Percentiles rank a stretch among this genome's conserved stretches.
phyloP scores from a whole-genome alignment of 2,329 filamentous ascomycete species.

The Scytalidium sp. region DNA sequence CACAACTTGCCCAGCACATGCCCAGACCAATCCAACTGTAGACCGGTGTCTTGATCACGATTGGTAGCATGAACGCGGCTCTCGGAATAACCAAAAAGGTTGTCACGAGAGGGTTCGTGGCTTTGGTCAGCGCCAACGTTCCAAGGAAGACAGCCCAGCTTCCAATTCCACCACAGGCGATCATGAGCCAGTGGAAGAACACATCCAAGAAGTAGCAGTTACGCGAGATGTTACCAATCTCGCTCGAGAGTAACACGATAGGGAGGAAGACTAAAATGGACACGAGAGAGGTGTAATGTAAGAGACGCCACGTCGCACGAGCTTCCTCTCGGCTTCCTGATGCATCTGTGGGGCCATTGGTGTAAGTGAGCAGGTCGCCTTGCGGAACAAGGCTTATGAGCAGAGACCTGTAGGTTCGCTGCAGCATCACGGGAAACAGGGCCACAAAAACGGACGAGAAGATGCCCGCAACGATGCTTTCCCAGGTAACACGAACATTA shows the following conservation, averaged over 20 bases:
- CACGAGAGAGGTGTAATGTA: slow-evolving; percentile 49
- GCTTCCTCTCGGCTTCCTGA: slow-evolving; percentile 40
- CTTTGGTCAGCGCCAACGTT: slow-evolving; percentile 45
- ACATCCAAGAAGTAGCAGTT: slow-evolving; percentile 54
- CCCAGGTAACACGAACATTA: slow-evolving; percentile 45
- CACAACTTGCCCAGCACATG: slow-evolving; percentile 45
- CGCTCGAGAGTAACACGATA: slow-evolving; percentile 46
- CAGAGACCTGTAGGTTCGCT: slow-evolving; percentile 45
- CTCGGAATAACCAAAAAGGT: slow-evolving; percentile 47
- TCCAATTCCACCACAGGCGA: slow-evolving; percentile 43
- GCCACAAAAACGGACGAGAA: slow-evolving; percentile 50
- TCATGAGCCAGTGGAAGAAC: slow-evolving; percentile 53
- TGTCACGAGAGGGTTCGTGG: slow-evolving; percentile 46
- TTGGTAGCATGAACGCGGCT: slow-evolving; percentile 43
- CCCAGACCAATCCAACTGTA: slow-evolving; percentile 49
- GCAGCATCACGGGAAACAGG: slow-evolving; percentile 47
- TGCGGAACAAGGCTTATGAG: slow-evolving; percentile 40
- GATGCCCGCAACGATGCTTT: slow-evolving; percentile 48
- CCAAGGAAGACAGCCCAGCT: slow-evolving; percentile 44
- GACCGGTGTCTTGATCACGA: slow-evolving; percentile 45
- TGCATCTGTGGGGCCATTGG: slow-evolving; percentile 18
- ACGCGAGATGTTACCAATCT: slow-evolving; percentile 42
- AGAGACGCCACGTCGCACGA: slow-evolving; percentile 46
- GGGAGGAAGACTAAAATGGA: slow-evolving; percentile 46
- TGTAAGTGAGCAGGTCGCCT: slow-evolving; percentile 35